A percentile compares a stretch with the other conserved stretches of the same genome.
phyloP scores from a whole-genome alignment of 441 rosid species.

The Populus hybrid region DNA sequence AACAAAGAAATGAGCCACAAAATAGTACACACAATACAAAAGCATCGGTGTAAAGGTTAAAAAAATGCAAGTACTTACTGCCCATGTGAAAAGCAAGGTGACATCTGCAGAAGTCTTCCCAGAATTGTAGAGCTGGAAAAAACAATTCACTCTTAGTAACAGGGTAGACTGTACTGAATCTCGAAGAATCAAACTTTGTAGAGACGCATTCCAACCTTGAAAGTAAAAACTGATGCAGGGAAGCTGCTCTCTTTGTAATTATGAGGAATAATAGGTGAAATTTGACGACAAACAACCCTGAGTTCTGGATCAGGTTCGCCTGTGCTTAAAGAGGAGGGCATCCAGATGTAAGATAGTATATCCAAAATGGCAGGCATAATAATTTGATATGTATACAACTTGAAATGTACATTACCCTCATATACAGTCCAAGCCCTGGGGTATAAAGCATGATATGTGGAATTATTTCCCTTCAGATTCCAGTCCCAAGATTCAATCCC shows the following conservation, averaged over 20 bases:
- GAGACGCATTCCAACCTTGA: conserved; percentile 44
- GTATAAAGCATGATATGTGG: conserved; percentile 90
- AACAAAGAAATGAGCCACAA: background rate
- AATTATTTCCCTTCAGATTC: conserved; percentile 70
- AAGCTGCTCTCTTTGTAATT: conserved; percentile 43
- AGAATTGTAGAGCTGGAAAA: conserved; percentile 59
- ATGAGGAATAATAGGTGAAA: conserved; percentile 92
- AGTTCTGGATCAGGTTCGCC: conserved; percentile 96
- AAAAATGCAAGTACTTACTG: conserved; percentile 45
- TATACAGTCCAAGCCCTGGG: conserved; percentile 94
- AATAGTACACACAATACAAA: background rate
- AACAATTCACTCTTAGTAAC: conserved; percentile 21
- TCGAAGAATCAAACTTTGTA: conserved; percentile 3
- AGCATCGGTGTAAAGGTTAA: background rate
- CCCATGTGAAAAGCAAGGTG: conserved; percentile 87
- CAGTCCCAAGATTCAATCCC: conserved; percentile 96
- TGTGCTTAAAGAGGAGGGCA: conserved; percentile 27
- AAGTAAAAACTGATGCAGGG: conserved; percentile 61
- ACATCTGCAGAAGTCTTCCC: conserved; percentile 66
- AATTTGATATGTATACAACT: conserved; percentile 6
- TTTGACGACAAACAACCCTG: conserved; percentile 75
- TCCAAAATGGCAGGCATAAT: background rate
- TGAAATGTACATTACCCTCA: conserved; percentile 58
- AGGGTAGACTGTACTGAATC: conserved; percentile 10
- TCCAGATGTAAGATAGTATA: conserved; percentile 5